A percentile compares a stretch with the other conserved stretches of the same genome.
Conservation (phyloP, 805 yeast genomes). For the Metschnikowia orientalis region DNA sequence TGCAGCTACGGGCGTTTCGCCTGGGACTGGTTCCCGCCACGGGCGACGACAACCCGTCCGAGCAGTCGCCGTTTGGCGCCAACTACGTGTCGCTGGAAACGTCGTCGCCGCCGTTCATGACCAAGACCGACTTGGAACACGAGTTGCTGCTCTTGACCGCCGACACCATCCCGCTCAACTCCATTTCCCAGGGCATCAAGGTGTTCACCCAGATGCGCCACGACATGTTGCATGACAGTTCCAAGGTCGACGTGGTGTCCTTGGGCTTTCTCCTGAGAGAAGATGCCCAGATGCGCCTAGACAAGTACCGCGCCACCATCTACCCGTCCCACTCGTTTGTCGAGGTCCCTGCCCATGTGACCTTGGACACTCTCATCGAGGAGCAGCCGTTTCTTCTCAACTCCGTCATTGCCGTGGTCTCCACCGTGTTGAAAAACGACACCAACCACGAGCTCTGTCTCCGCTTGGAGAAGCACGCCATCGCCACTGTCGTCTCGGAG, state of each 20-base stretch:
- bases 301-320: slow-evolving; percentile 45
- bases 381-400: slow-evolving; percentile 60
- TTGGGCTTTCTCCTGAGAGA: slow-evolving; percentile 52
- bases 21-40: slow-evolving; percentile 7
- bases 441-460: slow-evolving; percentile 40
- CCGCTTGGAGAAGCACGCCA: slow-evolving; percentile 49
- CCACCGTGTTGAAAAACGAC: slow-evolving; percentile 35
- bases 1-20: slow-evolving; percentile 12
- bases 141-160: slow-evolving; percentile 38
- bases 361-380: slow-evolving; percentile 45
- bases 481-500: slow-evolving; percentile 51
- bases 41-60: slow-evolving; percentile 2
- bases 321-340: slow-evolving; percentile 54
- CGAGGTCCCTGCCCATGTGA: slow-evolving; percentile 41
- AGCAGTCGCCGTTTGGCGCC: slow-evolving; percentile 1
- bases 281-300: slow-evolving; percentile 56
- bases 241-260: slow-evolving; percentile 47
- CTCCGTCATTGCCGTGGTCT: slow-evolving; percentile 59
- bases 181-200: slow-evolving; percentile 45
- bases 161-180: slow-evolving; percentile 33
- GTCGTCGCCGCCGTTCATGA: slow-evolving; percentile 23
- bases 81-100: slow-evolving; percentile 7
- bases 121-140: slow-evolving; percentile 36
- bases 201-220: slow-evolving; percentile 41
- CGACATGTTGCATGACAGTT: slow-evolving; percentile 23